These are phyloP conservation scores for Nicotiana obtusifolia DNA, from an alignment of 257 asterid genomes.

Conservation along the genomic window DNA sequence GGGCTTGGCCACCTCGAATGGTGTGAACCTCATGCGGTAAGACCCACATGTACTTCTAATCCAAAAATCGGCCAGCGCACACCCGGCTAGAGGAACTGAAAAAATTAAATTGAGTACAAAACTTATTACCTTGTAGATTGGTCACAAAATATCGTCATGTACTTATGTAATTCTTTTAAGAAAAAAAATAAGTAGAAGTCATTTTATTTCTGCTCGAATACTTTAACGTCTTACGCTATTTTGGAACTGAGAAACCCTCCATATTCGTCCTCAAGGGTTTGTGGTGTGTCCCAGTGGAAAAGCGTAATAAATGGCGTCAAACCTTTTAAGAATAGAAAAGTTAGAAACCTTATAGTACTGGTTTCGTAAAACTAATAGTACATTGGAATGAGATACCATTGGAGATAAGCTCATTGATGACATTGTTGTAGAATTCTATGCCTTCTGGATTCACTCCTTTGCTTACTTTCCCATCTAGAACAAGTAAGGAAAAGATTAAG, in stretches of 20 bases:
- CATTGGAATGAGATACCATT: constrained; percentile 11
- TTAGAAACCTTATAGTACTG: neutral
- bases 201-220: neutral
- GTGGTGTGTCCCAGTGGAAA: constrained; percentile 24
- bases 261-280: constrained; percentile 23
- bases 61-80: too few relatives aligned
- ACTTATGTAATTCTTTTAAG: neutral
- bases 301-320: constrained; percentile 22
- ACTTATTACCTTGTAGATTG: too few relatives aligned
- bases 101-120: too few relatives aligned
- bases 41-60: too few relatives aligned
- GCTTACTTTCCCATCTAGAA: constrained; percentile 27
- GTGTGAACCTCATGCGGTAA: too few relatives aligned
- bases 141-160: neutral
- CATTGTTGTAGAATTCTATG: constrained; percentile 26
- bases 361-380: neutral
- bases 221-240: constrained; percentile 12
- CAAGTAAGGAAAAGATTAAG: neutral
- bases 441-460: constrained; percentile 29
- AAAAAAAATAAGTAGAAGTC: neutral
- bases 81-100: too few relatives aligned
- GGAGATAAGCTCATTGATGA: constrained; percentile 24
- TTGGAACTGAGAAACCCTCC: constrained; percentile 21
- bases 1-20: too few relatives aligned
- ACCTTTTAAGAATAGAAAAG: neutral